phyloP scores from a whole-genome alignment of 2,329 filamentous ascomycete species.

The Torrubiella hemipterigena region DNA sequence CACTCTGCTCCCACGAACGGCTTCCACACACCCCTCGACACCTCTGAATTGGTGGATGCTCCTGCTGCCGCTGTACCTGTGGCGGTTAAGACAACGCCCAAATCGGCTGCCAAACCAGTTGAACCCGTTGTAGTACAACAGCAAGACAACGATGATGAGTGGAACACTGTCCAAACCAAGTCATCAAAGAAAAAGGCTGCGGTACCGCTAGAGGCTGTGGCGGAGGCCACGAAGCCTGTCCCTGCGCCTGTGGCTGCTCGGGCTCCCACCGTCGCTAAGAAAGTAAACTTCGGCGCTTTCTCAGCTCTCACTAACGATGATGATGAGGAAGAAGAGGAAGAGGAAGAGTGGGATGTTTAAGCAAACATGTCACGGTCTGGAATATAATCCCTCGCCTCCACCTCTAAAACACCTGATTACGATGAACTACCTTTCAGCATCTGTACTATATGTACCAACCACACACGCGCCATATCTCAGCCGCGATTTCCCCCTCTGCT shows the following conservation, averaged over 20 bases:
- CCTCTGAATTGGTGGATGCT: slow-evolving; percentile 26
- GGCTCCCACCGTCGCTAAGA: slow-evolving; percentile 4
- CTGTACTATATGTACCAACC: no score
- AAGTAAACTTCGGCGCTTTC: slow-evolving; percentile 34
- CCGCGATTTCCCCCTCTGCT: no score
- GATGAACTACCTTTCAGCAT: no score
- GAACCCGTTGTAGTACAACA: slow-evolving; percentile 38
- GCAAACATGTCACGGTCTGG: no score
- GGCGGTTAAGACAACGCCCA: slow-evolving; percentile 13
- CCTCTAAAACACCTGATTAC: no score
- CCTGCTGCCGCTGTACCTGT: background rate
- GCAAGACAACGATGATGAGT: slow-evolving; percentile 47
- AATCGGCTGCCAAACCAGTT: slow-evolving; percentile 17
- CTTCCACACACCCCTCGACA: slow-evolving; percentile 42
- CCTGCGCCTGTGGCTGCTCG: slow-evolving; percentile 5
- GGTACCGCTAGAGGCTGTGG: slow-evolving; percentile 19
- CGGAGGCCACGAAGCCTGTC: slow-evolving; percentile 15
- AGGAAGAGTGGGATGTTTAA: slow-evolving; percentile 43
- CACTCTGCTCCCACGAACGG: slow-evolving; percentile 21
- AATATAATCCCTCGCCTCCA: no score
- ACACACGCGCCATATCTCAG: no score
- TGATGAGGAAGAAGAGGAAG: slow-evolving; percentile 27
- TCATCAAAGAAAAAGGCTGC: slow-evolving; percentile 27
- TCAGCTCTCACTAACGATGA: slow-evolving; percentile 33
- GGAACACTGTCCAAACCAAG: slow-evolving; percentile 47